Percentiles rank a stretch among this genome's conserved stretches.
Evolutionary conservation across 192 early-diverging fungal genomes (phyloP).

Genomic region (Anaeromyces robustus): DNA sequence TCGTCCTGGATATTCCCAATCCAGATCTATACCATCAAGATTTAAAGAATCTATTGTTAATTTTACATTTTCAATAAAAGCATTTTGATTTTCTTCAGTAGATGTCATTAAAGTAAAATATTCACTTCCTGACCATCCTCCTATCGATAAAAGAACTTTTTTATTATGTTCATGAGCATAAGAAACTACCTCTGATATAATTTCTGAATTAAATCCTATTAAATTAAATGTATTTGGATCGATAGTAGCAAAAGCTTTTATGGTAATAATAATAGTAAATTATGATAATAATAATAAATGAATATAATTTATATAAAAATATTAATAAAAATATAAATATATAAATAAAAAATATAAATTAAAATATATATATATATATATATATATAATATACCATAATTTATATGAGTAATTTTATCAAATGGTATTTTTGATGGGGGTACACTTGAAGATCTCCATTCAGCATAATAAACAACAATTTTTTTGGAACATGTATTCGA

Average conservation of each 20-base stretch:
- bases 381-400: too few species aligned
- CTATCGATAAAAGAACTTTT: conserved; percentile 46
- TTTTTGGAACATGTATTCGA: too few species aligned
- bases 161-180: conserved; percentile 7
- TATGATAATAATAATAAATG: too few species aligned
- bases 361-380: too few species aligned
- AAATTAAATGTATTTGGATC: background rate
- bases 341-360: too few species aligned
- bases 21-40: conserved; percentile 60
- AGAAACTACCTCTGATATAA: background rate
- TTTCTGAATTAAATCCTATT: background rate
- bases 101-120: background rate
- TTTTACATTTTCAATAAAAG: background rate
- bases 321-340: too few species aligned
- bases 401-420: too few species aligned
- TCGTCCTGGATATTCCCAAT: conserved; percentile 58
- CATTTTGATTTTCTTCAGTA: background rate
- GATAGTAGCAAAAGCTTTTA: background rate
- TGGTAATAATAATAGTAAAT: too few species aligned
- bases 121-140: conserved; percentile 46
- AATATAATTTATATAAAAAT: too few species aligned
- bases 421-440: too few species aligned
- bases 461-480: too few species aligned
- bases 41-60: background rate
- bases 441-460: too few species aligned